These are phyloP conservation scores for Vachellia pachyceras DNA, from an alignment of 306 rosid species.

Conservation along the genomic window DNA sequence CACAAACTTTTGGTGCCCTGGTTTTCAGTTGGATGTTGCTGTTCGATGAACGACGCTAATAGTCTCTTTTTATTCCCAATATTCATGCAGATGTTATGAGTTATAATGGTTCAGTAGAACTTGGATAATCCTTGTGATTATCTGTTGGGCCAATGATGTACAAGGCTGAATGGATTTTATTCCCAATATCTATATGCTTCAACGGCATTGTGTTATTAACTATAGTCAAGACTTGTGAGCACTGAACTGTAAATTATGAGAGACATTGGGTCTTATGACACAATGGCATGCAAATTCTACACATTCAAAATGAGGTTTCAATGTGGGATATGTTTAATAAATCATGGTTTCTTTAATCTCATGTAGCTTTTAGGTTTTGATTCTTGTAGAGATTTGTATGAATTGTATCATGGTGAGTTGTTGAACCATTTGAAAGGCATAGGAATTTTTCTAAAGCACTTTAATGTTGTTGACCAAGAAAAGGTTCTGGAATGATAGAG, in stretches of 20 bases:
- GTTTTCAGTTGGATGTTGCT: constrained; percentile 35
- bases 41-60: constrained; percentile 27
- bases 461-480: background rate
- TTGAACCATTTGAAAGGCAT: background rate
- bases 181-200: constrained; percentile 30
- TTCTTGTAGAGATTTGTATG: background rate
- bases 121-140: constrained; percentile 34
- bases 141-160: constrained; percentile 29
- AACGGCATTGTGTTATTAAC: constrained; percentile 18
- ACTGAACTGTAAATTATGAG: constrained; percentile 47
- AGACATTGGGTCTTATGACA: background rate
- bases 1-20: background rate
- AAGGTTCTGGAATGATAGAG: background rate
- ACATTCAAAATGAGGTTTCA: background rate
- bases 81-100: constrained; percentile 26
- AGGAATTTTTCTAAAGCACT: background rate
- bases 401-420: background rate
- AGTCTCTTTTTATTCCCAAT: constrained; percentile 12
- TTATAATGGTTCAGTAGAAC: constrained; percentile 21
- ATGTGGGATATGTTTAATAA: background rate
- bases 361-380: background rate
- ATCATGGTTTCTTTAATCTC: background rate
- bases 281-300: background rate
- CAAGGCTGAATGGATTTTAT: constrained; percentile 31
- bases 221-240: constrained; percentile 6